These are phyloP conservation scores for Penicillium expansum DNA, from an alignment of 2,329 filamentous ascomycete genomes.

Conservation along the genomic window DNA sequence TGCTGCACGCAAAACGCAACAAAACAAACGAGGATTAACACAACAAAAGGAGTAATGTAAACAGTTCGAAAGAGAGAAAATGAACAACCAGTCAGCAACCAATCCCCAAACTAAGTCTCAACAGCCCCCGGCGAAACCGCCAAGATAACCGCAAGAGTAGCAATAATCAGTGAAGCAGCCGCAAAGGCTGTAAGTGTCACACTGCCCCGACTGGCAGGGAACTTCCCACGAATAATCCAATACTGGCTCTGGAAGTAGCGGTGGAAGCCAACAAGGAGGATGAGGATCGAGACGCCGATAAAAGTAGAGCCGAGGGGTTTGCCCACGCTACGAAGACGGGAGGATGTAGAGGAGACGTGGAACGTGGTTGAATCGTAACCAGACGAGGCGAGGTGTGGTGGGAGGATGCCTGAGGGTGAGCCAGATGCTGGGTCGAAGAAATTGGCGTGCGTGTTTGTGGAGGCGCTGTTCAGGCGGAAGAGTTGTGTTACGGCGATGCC, in stretches of 20 bases:
- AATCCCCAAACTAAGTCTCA: conserved; percentile 25
- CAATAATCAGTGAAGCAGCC: conserved; percentile 56
- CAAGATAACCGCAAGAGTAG: conserved; percentile 59
- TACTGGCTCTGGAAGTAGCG: conserved; percentile 66
- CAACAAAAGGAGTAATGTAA: background rate
- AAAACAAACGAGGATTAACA: background rate
- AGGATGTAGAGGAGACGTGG: conserved; percentile 17
- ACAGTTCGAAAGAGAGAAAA: background rate
- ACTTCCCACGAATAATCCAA: conserved; percentile 65
- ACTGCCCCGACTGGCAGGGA: conserved; percentile 62
- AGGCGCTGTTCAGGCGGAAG: conserved; percentile 61
- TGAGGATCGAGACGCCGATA: conserved; percentile 58
- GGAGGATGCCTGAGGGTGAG: conserved; percentile 10
- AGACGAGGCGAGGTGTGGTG: conserved; percentile 19
- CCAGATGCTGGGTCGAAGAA: background rate
- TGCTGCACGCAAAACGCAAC: conserved; percentile 1
- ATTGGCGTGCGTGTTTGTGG: conserved; percentile 22
- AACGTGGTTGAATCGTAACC: conserved; percentile 17
- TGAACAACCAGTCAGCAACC: background rate
- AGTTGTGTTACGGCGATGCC: conserved; percentile 66
- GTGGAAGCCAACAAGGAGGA: conserved; percentile 62
- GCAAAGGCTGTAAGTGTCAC: conserved; percentile 58
- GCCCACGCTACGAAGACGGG: conserved; percentile 51
- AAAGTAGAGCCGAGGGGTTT: conserved; percentile 65
- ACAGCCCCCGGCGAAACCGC: conserved; percentile 49